Conservation (phyloP, 257 asterid genomes). For the Solanum sejunctum region DNA sequence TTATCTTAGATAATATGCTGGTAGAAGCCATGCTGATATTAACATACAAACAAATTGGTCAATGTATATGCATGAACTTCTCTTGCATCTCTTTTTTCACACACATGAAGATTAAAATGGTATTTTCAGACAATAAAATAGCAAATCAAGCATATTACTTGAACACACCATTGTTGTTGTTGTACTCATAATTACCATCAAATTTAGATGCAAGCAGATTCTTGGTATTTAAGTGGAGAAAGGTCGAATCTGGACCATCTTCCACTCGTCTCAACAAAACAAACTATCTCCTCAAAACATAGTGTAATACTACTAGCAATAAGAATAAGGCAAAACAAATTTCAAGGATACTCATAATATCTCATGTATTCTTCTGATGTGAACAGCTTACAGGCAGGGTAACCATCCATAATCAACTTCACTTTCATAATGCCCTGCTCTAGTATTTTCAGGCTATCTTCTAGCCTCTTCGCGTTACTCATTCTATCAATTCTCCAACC, state of each 20-base stretch:
- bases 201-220: background rate
- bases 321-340: background rate
- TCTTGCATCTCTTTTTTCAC: background rate
- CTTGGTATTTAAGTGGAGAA: background rate
- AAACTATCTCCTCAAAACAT: background rate
- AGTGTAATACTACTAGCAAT: background rate
- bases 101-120: background rate
- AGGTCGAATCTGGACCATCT: background rate
- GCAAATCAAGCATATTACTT: background rate
- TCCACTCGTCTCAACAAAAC: background rate
- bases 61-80: background rate
- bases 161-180: background rate
- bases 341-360: constrained; percentile 14
- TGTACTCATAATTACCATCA: background rate
- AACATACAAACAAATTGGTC: background rate
- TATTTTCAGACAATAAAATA: background rate
- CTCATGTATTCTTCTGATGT: constrained; percentile 9
- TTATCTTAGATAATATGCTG: background rate
- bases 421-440: constrained; percentile 6
- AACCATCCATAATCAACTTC: constrained; percentile 6
- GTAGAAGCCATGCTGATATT: background rate
- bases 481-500: background rate
- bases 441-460: background rate
- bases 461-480: background rate
- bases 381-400: background rate